Base-by-base conservation (phyloP, 768 basidiomycete species). In the Hypholoma sublateritium region DNA sequence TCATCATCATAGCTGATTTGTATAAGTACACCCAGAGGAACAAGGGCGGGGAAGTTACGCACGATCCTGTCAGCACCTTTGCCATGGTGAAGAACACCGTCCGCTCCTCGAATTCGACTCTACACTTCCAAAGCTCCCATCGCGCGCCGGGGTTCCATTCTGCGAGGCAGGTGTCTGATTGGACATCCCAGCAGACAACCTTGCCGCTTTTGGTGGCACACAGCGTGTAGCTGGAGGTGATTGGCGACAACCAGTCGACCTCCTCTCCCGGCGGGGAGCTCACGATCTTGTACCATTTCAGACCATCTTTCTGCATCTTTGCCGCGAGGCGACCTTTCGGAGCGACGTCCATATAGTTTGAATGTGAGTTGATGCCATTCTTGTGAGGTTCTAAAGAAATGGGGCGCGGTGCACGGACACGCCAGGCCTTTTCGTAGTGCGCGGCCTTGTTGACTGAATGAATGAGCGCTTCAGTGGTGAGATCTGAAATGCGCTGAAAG, bases 81-180 rank as follows among this genome's bases (percentile, higher is more conserved):
- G 88, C 88, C 87, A 89, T 89, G 0, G 84, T 87, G 63, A 90
- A 88, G 69, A 81, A 90, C 35, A 89, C 87, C 0, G 84, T 82
- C 56, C 84, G 73, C 60, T 84, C 80, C 39, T 88, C 87, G 64
- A 88, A 89, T 64, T 89, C 88, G 16, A 90, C 87, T 8, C 88
- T 72, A 61, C 88, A 89, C 63, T 90, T 90, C 88, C 88, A 89
- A 5, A 90, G 65, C 62, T 88, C 86, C 87, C 88, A 89, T 16
- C 76, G 65, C 19, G 76, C 74, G 1, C 77, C 78, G 1, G 86
- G 87, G 50, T 83, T 81, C 88, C 88, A 90, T 56, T 88, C 84
- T 0, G 85, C 86, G 3, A 89, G 74, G 58, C 82, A 83, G 14
- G 68, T 65, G 49, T 89, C 84, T 3, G 77, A 75, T 50, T 82